A percentile compares a stretch with the other conserved stretches of the same genome.
Conservation (phyloP, 2,329 filamentous ascomycete genomes). For the Davidsoniella virescens region DNA sequence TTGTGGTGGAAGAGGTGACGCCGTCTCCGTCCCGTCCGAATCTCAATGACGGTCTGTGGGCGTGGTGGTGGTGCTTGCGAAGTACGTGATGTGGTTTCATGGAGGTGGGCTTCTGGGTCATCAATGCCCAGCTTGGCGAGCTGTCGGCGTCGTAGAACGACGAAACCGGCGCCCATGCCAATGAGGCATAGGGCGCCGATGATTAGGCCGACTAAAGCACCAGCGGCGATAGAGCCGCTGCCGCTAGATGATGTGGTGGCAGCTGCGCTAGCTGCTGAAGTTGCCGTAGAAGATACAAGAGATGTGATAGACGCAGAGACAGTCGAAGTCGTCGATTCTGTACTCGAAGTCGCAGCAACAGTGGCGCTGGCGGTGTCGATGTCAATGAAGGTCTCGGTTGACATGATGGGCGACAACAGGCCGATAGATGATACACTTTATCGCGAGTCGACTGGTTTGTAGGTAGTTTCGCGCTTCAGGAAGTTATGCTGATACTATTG, state of each 20-base stretch:
- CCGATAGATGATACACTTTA: too few relatives aligned
- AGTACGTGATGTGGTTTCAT: slow-evolving; percentile 6
- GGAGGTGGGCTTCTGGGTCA: slow-evolving; percentile 10
- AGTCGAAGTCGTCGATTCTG: too few relatives aligned
- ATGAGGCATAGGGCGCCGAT: slow-evolving; percentile 6
- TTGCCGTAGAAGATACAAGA: background rate
- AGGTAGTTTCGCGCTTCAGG: too few relatives aligned
- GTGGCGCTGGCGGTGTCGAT: too few relatives aligned
- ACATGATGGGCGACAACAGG: too few relatives aligned
- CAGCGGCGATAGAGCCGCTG: slow-evolving; percentile 1
- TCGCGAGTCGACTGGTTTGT: too few relatives aligned
- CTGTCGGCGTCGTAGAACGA: slow-evolving; percentile 8
- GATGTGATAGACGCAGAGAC: background rate
- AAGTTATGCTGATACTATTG: too few relatives aligned
- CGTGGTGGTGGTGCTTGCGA: background rate
- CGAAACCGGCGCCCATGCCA: slow-evolving; percentile 9
- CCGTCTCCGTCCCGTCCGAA: slow-evolving; percentile 8
- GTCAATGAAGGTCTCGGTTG: too few relatives aligned
- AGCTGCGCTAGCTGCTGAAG: background rate
- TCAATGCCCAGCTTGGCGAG: slow-evolving; percentile 9
- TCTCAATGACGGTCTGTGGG: slow-evolving; percentile 10
- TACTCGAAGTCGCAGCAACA: too few relatives aligned
- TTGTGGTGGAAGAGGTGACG: background rate
- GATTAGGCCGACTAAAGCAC: slow-evolving; percentile 5
- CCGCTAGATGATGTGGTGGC: background rate